Conservation (phyloP, 768 basidiomycete genomes). For the Hygrophoropsis aurantiaca region DNA sequence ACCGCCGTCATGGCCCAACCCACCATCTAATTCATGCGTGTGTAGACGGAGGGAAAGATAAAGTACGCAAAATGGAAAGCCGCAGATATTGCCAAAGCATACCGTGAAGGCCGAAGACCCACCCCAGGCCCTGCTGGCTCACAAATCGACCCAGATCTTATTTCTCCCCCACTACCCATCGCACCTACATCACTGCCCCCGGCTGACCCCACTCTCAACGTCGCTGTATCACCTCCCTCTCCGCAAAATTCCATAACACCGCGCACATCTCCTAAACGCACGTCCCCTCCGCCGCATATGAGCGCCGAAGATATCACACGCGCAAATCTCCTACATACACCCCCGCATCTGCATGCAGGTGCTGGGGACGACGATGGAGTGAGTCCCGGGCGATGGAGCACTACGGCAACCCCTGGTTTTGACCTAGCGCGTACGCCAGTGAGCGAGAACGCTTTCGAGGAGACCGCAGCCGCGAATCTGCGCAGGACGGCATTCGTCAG, state of each 20-base stretch:
- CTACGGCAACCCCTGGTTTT: slow-evolving; percentile 71
- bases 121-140: slow-evolving; percentile 72
- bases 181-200: slow-evolving; percentile 10
- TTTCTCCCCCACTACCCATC: slow-evolving; percentile 10
- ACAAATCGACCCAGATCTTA: slow-evolving; percentile 21
- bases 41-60: slow-evolving; percentile 81
- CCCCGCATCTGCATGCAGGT: slow-evolving; percentile 16
- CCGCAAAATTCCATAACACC: slow-evolving; percentile 21
- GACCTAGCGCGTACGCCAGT: slow-evolving; percentile 20
- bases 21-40: slow-evolving; percentile 5
- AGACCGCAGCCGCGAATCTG: slow-evolving; percentile 20
- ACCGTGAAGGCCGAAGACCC: slow-evolving; percentile 90
- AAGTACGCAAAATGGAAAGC: slow-evolving; percentile 98
- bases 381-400: slow-evolving; percentile 71
- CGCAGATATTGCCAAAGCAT: slow-evolving; percentile 89
- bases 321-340: slow-evolving; percentile 26
- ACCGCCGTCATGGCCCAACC: slow-evolving; percentile 1
- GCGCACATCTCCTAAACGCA: slow-evolving; percentile 18
- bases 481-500: slow-evolving; percentile 38
- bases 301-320: slow-evolving; percentile 26
- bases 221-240: slow-evolving; percentile 18
- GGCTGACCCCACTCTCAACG: slow-evolving; percentile 23
- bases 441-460: slow-evolving; percentile 28
- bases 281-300: slow-evolving; percentile 31
- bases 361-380: slow-evolving; percentile 30